Base-by-base conservation (phyloP, 2,329 filamentous ascomycete genomes). In the Epicoccum sorghinum region DNA sequence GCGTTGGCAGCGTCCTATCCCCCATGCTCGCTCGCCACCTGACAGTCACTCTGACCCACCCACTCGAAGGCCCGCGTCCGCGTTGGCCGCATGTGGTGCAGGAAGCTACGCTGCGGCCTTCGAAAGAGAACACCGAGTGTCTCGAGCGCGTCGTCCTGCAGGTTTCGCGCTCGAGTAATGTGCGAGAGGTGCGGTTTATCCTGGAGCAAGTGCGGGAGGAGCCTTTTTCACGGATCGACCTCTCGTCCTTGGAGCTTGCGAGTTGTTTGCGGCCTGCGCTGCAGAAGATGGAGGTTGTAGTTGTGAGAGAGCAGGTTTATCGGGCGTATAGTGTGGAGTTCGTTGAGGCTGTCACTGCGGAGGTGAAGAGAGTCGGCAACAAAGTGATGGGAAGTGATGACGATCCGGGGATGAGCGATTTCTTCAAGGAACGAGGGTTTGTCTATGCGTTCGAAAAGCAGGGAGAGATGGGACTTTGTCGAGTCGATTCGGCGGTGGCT, bases 271-370 rank as follows among this genome's bases (percentile, higher is more conserved):
- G 47, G n/a, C 52, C 37, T 6, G 42, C 36, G 7, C 36, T 55
- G 30, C 25, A 46, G 37, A 46, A n/a, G 14, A 18, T 55, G 46
- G 52, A 55, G 22, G 18, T 55, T 13, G 52, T 55, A 24, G 37
- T 55, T 13, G 18, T 55, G 52, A 49, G 52, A 36, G 52, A 55
- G 46, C 52, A 55, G 37, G 18, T 55, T 24, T 55, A 55, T 10
- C 37, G 52, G 1, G 22, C 32, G 37, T 55, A 38, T 22, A 55
- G 30, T 10, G 30, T 7, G 9, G 42, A 7, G 22, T 55, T 55
- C 32, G 42, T 50, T 2, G 46, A 55, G 32, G 36, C 46, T 12
- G 22, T 55, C 32, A 46, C 29, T 8, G 41, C 46, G 0, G 52
- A 55, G 37, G 32, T 55, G 8, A 55, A 50, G 37, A 46, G 41